These are phyloP conservation scores for Boletus subcaerulescens DNA, from an alignment of 768 basidiomycete species.

Conservation along the genomic window DNA sequence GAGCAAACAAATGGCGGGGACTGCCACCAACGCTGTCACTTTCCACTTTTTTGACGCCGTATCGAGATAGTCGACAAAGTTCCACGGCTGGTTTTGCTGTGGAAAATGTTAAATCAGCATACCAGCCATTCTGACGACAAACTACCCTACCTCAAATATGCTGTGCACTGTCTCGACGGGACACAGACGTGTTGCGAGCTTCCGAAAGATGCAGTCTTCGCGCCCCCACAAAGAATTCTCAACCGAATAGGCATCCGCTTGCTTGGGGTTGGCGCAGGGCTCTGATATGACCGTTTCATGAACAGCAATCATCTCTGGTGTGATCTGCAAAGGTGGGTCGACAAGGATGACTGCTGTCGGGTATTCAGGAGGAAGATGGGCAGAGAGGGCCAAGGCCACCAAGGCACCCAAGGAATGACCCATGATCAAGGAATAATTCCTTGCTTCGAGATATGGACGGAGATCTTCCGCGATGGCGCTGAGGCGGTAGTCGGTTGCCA, in stretches of 20 bases:
- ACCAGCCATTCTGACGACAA: neutral
- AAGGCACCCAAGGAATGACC: constrained; percentile 22
- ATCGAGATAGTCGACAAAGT: constrained; percentile 8
- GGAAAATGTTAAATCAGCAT: neutral
- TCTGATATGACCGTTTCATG: neutral
- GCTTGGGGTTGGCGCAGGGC: neutral
- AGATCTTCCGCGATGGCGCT: constrained; percentile 13
- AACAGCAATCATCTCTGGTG: neutral
- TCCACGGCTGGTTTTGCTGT: constrained; percentile 21
- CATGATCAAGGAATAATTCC: constrained; percentile 16
- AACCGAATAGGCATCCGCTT: neutral
- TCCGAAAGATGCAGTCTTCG: too few species aligned
- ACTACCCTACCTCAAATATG: neutral
- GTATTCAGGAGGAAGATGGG: constrained; percentile 1
- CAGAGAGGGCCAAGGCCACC: neutral
- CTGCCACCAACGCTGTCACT: constrained; percentile 16
- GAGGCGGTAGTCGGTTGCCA: constrained; percentile 7
- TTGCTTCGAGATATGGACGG: constrained; percentile 10
- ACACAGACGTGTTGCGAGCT: too few species aligned
- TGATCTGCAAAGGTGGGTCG: constrained; percentile 15
- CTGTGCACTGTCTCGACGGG: too few species aligned
- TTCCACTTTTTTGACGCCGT: constrained; percentile 5
- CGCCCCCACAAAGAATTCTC: constrained; percentile 1
- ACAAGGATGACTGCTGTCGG: constrained; percentile 18
- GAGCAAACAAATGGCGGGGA: constrained; percentile 7